Conservation (phyloP, 1,284 basidiomycete genomes). For the Cryptococcus sp. region DNA sequence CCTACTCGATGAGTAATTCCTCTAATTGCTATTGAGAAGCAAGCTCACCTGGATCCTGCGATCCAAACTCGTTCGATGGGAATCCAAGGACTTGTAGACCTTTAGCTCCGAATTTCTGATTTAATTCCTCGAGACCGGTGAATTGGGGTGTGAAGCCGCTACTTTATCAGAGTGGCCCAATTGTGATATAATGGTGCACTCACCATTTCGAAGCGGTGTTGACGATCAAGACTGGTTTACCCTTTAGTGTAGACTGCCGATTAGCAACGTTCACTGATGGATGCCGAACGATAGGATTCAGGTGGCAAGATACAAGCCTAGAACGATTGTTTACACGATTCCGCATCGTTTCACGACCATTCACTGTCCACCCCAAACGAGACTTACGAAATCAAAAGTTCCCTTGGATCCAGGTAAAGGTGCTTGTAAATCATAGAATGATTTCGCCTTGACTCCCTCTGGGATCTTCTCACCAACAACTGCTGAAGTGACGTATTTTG, state of each 20-base stretch:
- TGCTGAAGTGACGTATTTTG: not conserved
- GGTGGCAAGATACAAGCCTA: not conserved
- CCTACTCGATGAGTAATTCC: conserved; percentile 30
- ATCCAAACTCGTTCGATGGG: conserved; percentile 53
- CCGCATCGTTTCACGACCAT: not conserved
- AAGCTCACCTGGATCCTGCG: conserved; percentile 59
- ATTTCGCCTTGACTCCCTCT: conserved; percentile 21
- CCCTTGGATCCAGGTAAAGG: conserved; percentile 41
- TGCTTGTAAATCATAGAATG: conserved; percentile 50
- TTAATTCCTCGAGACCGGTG: conserved; percentile 51
- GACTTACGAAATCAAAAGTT: conserved; percentile 40
- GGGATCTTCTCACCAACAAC: conserved; percentile 33
- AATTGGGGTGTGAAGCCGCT: conserved; percentile 46
- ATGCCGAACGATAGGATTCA: not conserved
- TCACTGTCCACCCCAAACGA: not conserved
- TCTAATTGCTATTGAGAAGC: no score
- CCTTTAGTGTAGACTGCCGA: conserved; percentile 42
- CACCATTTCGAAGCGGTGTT: conserved; percentile 54
- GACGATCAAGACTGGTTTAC: conserved; percentile 54
- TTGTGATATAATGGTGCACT: conserved; percentile 9
- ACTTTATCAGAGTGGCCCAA: conserved; percentile 4
- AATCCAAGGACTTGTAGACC: conserved; percentile 52
- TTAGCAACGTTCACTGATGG: no score
- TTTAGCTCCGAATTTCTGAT: conserved; percentile 51
- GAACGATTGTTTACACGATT: not conserved